Percentiles rank a stretch among this genome's conserved stretches.
phyloP scores from a whole-genome alignment of 1,284 basidiomycete species.

The Ustilago lituana region DNA sequence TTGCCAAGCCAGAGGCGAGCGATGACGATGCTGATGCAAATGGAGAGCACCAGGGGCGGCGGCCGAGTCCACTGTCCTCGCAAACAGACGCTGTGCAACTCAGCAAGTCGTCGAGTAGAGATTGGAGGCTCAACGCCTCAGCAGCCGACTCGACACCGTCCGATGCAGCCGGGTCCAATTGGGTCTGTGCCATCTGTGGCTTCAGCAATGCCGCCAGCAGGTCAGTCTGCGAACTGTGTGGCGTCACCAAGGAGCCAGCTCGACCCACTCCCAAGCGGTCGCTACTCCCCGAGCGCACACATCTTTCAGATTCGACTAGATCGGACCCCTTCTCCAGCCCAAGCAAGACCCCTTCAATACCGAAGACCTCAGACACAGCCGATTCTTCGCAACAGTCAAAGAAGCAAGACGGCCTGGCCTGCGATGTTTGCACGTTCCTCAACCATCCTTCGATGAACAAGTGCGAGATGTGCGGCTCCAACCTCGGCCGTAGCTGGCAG shows the following conservation, averaged over 20 bases:
- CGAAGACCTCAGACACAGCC: background rate
- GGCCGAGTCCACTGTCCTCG: conserved; percentile 24
- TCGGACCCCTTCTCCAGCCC: conserved; percentile 12
- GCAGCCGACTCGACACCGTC: conserved; percentile 32
- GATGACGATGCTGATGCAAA: conserved; percentile 23
- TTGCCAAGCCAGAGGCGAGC: conserved; percentile 22
- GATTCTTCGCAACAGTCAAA: background rate
- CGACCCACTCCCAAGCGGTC: conserved; percentile 21
- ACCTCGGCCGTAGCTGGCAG: conserved; percentile 69
- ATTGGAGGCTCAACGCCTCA: conserved; percentile 36
- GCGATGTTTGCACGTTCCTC: conserved; percentile 88
- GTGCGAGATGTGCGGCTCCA: conserved; percentile 89
- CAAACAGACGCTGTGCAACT: conserved; percentile 1
- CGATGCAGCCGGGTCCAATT: conserved; percentile 23
- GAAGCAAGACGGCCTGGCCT: conserved; percentile 66
- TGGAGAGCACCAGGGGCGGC: conserved; percentile 19
- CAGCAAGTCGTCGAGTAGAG: conserved; percentile 24
- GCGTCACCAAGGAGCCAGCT: conserved; percentile 50
- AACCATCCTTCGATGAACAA: conserved; percentile 79
- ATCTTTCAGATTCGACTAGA: conserved; percentile 5
- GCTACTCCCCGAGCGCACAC: conserved; percentile 1
- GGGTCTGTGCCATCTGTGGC: conserved; percentile 60
- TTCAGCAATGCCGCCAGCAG: conserved; percentile 42
- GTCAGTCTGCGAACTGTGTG: conserved; percentile 51
- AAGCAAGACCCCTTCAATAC: conserved; percentile 15